These are phyloP conservation scores for Paramecium primaurelia DNA, from an alignment of 73 alveolate species.

Conservation along the genomic window DNA sequence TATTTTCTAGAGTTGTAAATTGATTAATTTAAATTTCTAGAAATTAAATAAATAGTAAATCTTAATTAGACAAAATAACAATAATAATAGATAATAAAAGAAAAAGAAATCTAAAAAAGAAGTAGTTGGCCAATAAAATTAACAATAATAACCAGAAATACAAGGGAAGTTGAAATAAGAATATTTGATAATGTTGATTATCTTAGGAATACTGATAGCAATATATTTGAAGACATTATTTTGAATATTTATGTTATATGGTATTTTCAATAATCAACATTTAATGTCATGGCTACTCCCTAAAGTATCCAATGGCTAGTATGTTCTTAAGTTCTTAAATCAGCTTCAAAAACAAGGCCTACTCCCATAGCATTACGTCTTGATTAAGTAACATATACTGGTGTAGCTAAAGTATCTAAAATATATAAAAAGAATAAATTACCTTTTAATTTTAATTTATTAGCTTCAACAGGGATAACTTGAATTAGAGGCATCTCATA, in stretches of 20 bases:
- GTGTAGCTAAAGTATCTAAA: slow-evolving; percentile 70
- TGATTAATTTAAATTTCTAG: background rate
- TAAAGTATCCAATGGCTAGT: slow-evolving; percentile 98
- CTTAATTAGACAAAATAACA: background rate
- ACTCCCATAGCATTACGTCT: slow-evolving; percentile 99
- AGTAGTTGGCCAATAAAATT: background rate
- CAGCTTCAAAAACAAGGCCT: slow-evolving; percentile 99
- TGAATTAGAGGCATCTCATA: slow-evolving; percentile 96
- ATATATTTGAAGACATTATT: background rate
- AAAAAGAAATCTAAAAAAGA: background rate
- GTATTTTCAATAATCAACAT: slow-evolving; percentile 79
- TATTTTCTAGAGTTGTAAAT: background rate
- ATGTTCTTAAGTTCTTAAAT: slow-evolving; percentile 98
- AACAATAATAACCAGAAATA: background rate
- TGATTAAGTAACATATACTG: slow-evolving; percentile 97
- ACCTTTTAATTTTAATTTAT: slow-evolving; percentile 96
- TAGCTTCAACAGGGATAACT: slow-evolving; percentile 97
- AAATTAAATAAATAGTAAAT: background rate
- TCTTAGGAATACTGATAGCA: background rate
- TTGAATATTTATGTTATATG: background rate
- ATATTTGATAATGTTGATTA: background rate
- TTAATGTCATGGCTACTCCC: slow-evolving; percentile 97
- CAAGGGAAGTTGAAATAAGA: background rate
- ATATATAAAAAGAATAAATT: slow-evolving; percentile 52
- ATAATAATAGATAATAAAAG: background rate